Percentiles rank a stretch among this genome's conserved stretches.
Evolutionary conservation across 768 basidiomycete species (phyloP).

Genomic region (Pisolithus sp.): DNA sequence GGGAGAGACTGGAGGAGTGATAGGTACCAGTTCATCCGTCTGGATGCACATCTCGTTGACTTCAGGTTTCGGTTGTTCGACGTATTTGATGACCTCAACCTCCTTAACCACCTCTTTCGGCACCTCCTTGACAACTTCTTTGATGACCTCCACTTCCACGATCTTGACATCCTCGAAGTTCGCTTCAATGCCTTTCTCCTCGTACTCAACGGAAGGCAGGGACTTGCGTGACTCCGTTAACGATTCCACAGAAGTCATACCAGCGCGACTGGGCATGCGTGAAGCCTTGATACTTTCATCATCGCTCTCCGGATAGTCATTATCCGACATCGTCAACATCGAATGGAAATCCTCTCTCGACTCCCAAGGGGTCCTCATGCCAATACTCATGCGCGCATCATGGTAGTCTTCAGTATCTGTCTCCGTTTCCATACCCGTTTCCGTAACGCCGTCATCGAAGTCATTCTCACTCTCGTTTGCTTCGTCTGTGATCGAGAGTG

Average conservation of each 20-base stretch:
- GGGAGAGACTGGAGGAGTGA: constrained; percentile 27
- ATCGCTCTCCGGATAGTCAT: constrained; percentile 50
- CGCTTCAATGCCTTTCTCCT: constrained; percentile 38
- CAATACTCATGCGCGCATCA: constrained; percentile 65
- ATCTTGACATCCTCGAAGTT: constrained; percentile 24
- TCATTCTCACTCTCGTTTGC: constrained; percentile 35
- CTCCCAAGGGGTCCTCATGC: constrained; percentile 57
- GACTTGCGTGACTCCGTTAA: constrained; percentile 10
- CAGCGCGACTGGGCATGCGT: constrained; percentile 30
- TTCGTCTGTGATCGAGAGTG: constrained; percentile 16
- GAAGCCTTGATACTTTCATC: constrained; percentile 74
- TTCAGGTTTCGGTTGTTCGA: constrained; percentile 50
- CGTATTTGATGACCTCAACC: constrained; percentile 13
- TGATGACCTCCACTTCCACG: constrained; percentile 26
- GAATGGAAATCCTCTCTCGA: constrained; percentile 76
- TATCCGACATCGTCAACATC: constrained; percentile 61
- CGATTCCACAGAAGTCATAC: constrained; percentile 21
- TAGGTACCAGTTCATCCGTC: constrained; percentile 50
- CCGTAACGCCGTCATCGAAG: constrained; percentile 39
- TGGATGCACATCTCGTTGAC: constrained; percentile 72
- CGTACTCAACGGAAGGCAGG: constrained; percentile 39
- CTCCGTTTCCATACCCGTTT: constrained; percentile 64
- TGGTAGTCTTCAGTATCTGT: constrained; percentile 68
- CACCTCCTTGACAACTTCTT: constrained; percentile 18
- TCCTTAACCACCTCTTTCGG: constrained; percentile 19